Base-by-base conservation (phyloP, 441 rosid genomes). In the Aleurites moluccanus region DNA sequence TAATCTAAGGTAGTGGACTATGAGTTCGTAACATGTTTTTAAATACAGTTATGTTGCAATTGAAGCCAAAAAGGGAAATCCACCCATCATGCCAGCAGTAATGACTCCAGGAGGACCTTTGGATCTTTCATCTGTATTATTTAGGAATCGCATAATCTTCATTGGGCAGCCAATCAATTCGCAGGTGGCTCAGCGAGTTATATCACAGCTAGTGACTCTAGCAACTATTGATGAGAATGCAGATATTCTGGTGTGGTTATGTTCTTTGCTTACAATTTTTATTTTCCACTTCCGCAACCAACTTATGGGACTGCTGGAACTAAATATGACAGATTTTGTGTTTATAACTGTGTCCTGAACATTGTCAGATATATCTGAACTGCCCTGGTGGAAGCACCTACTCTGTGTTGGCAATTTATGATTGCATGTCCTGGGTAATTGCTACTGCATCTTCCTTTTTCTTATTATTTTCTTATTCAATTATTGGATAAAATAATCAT, bases 341-440 rank as follows among this genome's bases (percentile, higher is more conserved):
- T 38, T 73, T 73, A 60, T 84, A 67, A 79, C 35, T 20, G 27
- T 71, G 70, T 50, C 50, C 53, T 66, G 23, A 63, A 68, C 71
- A 65, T 64, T 76, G 70, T 72, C 88, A 91, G 99, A 56, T 94
- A 68, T 95, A 93, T 82, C 76, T 93, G 82, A 95, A 95, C 82
- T 88, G 97, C 77, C 98, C 97, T 0, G 98, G 99, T 63, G 99
- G 99, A 72, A 96, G 96, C 81, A 88, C 89, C 14, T 92, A 91
- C 83, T 88, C 97, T 2, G 91, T 93, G 68, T 69, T 93, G 85
- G 98, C 94, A 70, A 90, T 93, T 63, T 93, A 93, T 81, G 97
- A 93, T 78, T 90, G 97, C 89, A 93, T 93, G 92, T 90, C 92
- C 47, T 92, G 94, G 97, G 98, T 93, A 85, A 86, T 73, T 64